These are phyloP conservation scores for Phoma sp. DNA, from an alignment of 2,329 filamentous ascomycete genomes.

Conservation along the genomic window DNA sequence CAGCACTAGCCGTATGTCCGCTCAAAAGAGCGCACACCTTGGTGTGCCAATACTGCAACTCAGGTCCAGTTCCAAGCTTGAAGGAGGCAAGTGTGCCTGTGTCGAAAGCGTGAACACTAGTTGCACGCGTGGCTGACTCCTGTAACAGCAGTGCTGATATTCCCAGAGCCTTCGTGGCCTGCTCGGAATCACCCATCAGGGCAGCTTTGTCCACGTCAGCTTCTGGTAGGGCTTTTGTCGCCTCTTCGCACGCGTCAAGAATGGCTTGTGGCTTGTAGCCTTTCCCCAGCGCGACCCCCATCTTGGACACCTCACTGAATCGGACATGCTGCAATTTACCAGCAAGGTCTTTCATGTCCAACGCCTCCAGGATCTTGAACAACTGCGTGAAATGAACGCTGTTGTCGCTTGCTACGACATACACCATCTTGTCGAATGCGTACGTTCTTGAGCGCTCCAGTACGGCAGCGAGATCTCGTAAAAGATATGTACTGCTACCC, in stretches of 20 bases:
- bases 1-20: slow-evolving; percentile 7
- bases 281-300: slow-evolving; percentile 59
- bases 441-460: slow-evolving; percentile 68
- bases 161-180: slow-evolving; percentile 22
- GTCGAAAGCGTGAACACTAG: slow-evolving; percentile 37
- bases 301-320: slow-evolving; percentile 70
- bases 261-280: slow-evolving; percentile 74
- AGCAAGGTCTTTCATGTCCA: slow-evolving; percentile 72
- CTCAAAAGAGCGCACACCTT: slow-evolving; percentile 30
- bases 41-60: slow-evolving; percentile 42
- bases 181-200: slow-evolving; percentile 24
- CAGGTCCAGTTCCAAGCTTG: slow-evolving; percentile 38
- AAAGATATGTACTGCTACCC: slow-evolving; percentile 79
- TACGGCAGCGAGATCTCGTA: slow-evolving; percentile 78
- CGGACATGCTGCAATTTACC: slow-evolving; percentile 76
- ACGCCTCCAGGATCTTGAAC: slow-evolving; percentile 77
- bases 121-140: slow-evolving; percentile 35
- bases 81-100: slow-evolving; percentile 33
- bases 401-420: slow-evolving; percentile 76
- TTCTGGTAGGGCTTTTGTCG: slow-evolving; percentile 24
- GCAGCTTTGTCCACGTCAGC: slow-evolving; percentile 28
- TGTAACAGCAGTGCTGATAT: slow-evolving; percentile 38
- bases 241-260: slow-evolving; percentile 55
- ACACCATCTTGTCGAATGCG: slow-evolving; percentile 80
- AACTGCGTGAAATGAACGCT: slow-evolving; percentile 77